Conservation (phyloP, 768 basidiomycete genomes). For the Pulveroboletus sp. region DNA sequence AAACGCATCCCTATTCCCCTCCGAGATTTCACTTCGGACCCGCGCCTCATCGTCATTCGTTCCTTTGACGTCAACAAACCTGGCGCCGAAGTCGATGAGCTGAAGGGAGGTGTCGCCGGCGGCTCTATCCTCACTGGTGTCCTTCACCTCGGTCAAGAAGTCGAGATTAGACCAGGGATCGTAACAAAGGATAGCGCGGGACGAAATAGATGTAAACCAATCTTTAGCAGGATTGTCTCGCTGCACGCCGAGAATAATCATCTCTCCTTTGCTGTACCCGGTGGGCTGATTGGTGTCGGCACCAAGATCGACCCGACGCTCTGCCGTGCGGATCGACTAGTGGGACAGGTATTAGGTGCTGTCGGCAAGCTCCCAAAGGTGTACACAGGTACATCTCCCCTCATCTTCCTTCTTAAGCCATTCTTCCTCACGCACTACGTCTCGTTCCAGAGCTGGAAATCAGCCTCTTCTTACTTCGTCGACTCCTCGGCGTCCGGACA, state of each 20-base stretch:
- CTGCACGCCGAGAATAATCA: constrained; percentile 94
- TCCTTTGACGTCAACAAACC: constrained; percentile 99
- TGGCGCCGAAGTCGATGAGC: constrained; percentile 92
- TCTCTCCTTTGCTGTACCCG: constrained; percentile 92
- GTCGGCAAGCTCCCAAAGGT: constrained; percentile 93
- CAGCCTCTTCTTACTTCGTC: constrained; percentile 89
- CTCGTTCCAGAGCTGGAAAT: constrained; percentile 72
- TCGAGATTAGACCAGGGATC: constrained; percentile 96
- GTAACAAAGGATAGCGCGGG: constrained; percentile 93
- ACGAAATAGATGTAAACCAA: constrained; percentile 87
- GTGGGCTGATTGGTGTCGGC: constrained; percentile 97
- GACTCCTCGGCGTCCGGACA: constrained; percentile 95
- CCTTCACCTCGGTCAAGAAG: constrained; percentile 83
- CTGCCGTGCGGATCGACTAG: constrained; percentile 93
- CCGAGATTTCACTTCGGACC: constrained; percentile 88
- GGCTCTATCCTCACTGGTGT: constrained; percentile 94
- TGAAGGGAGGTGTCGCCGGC: constrained; percentile 98
- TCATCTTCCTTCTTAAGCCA: not conserved
- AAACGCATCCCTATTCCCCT: constrained; percentile 92
- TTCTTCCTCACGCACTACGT: no score
- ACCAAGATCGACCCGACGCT: constrained; percentile 95
- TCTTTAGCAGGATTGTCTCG: constrained; percentile 87
- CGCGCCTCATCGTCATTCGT: constrained; percentile 95
- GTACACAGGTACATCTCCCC: constrained; percentile 60
- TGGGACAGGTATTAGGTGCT: constrained; percentile 93